Conservation (phyloP, 2,329 filamentous ascomycete genomes). For the Fusarium duplospermum region DNA sequence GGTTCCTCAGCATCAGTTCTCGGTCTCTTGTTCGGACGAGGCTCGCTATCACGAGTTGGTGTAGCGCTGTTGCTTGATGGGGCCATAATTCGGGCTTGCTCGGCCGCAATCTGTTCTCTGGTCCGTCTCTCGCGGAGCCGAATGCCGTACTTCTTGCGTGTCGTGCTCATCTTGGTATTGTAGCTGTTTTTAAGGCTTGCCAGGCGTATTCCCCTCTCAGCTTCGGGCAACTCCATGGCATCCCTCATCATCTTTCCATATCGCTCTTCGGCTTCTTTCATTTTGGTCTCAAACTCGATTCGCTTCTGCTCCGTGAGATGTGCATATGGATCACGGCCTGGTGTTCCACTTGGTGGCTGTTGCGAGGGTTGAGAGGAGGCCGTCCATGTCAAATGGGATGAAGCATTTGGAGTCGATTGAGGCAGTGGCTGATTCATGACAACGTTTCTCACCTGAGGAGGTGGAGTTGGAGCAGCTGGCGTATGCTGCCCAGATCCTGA, state of each 20-base stretch:
- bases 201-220: slow-evolving; percentile 48
- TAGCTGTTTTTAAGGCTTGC: slow-evolving; percentile 63
- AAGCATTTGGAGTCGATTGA: not conserved
- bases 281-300: slow-evolving; percentile 43
- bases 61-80: slow-evolving; percentile 23
- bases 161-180: slow-evolving; percentile 66
- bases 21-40: slow-evolving; percentile 40
- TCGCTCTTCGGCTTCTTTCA: slow-evolving; percentile 46
- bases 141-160: slow-evolving; percentile 69
- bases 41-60: slow-evolving; percentile 6
- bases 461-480: not conserved
- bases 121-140: slow-evolving; percentile 62
- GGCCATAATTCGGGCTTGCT: slow-evolving; percentile 53
- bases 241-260: slow-evolving; percentile 58
- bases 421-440: not conserved
- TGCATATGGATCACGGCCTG: slow-evolving; percentile 55
- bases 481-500: not conserved
- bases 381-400: slow-evolving; percentile 8
- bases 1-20: slow-evolving; percentile 26
- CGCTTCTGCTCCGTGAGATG: slow-evolving; percentile 53
- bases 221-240: slow-evolving; percentile 53
- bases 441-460: not conserved
- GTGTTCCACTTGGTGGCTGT: slow-evolving; percentile 13
- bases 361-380: not conserved
- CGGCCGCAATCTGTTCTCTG: slow-evolving; percentile 58